Evolutionary conservation across 257 asterid genomes (phyloP), one percentile per base, ranked within the genome.

Genomic region (Perilla frutescens): DNA sequence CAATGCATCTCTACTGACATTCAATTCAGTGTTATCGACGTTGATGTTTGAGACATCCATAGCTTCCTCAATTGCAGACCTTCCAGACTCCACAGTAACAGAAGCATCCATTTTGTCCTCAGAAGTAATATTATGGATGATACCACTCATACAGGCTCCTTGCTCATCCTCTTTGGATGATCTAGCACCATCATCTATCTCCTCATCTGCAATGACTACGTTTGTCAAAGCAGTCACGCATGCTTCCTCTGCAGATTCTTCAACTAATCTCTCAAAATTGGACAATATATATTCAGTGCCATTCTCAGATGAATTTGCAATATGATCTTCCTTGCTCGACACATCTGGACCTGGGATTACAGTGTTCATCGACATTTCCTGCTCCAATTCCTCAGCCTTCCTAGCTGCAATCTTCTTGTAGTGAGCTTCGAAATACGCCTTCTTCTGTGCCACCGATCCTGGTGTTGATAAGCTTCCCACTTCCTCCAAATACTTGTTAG

Each of bases 381-480:
- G 91, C 81, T 88, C 96, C 55, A 85, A 48, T 66, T 82, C 94
- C 79, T 91, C 93, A 7, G 89, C 86, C 82, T 88, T 91, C 83
- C 47, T 74, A 64, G 98, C 98, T 74, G 97, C 96, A 73, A 91
- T 81, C 76, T 79, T 90, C 81, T 87, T 94, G 83, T 94, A 94
- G 57, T 94, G 96, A 48, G 97, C 97, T 88, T 94, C 98, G 67
- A 94, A 94, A 68, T 90, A 94, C 0, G 97, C 98, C 86, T 90
- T 91, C 78, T 94, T 91, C 74, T 91, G 95, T 6, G 96, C 96
- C 54, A 94, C 98, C 45, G 97, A 89, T 76, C 98, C 97, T 6
- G 97, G 97, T 3, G 95, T 88, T 0, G 96, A 89, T 72, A 90
- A 83, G 82, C 66, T 91, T 53, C 89, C 98, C 29, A 90, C 96